Evolutionary conservation across 2,329 filamentous ascomycete genomes (phyloP), one percentile per base, ranked within the genome.

Genomic region (Tolypocladium amazonense): DNA sequence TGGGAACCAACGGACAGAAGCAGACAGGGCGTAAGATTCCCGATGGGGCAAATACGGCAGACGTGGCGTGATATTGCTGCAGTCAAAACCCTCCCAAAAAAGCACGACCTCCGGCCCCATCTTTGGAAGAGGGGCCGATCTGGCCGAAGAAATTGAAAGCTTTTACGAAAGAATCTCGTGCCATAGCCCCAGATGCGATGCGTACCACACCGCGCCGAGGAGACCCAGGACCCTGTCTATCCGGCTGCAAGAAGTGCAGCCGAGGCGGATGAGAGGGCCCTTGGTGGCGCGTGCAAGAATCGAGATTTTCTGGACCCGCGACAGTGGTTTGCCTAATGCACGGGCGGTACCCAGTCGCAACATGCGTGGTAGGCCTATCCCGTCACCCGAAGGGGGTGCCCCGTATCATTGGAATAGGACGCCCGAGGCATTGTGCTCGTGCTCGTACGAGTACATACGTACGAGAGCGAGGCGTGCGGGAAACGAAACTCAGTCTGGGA

Each of bases 261-360:
- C 27, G 27, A n/a, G 47, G 27, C 27, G 47, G 47, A 52, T 14
- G 27, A 52, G 12, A 50, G 47, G 47, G 9, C 47, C 54, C 54
- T 23, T 56, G 37, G 54, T 11, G 25, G 37, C 37, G 54, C 37
- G 35, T 27, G 37, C 37, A 41, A 38, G 37, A 56, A 41, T 41
- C 54, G 54, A 56, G 54, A 56, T 56, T 56, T 56, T 20, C 30
- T 30, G n/a, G 54, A 56, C 54, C 54, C 54, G 54, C 54, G 54
- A 43, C 37, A 56, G n/a, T 56, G 54, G 54, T 38, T 56, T 38
- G 54, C 54, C 54, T 56, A 56, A 56, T 56, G 54, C 54, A 56
- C 27, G 47, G n/a, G 47, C 47, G 47, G 27, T 33, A n/a, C 15
- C 47, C 47, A 52, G 14, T 52, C 47, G 47, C 47, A 33, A 52